Percentiles rank a stretch among this genome's conserved stretches.
These are phyloP conservation scores for Ophiostoma novo-ulmi DNA, from an alignment of 2,329 filamentous ascomycete genomes.

Conservation along the genomic window DNA sequence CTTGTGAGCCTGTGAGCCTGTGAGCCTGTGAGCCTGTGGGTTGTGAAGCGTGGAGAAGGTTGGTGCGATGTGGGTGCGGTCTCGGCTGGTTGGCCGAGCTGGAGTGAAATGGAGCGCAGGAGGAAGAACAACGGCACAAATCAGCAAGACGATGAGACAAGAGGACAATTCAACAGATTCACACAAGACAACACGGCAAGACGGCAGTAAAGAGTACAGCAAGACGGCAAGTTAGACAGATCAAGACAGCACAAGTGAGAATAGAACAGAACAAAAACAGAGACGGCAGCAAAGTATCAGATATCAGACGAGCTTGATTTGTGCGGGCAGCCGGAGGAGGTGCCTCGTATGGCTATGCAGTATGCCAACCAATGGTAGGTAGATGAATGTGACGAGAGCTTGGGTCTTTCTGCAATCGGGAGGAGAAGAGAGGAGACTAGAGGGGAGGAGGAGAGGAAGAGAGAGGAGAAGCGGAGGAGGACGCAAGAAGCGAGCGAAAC, in stretches of 20 bases:
- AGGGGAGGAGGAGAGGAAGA: not conserved
- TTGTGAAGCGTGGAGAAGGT: constrained; percentile 4
- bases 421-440: not conserved
- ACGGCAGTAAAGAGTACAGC: not conserved
- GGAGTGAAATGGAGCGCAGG: not conserved
- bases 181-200: constrained; percentile 4
- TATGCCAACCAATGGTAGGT: not conserved
- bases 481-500: not conserved
- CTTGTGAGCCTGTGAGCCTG: not conserved
- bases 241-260: not conserved
- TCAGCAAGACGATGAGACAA: not conserved
- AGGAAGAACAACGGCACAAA: not conserved
- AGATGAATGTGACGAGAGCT: not conserved
- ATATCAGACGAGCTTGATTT: not conserved
- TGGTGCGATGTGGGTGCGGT: not conserved
- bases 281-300: not conserved
- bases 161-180: not conserved
- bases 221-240: not conserved
- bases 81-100: constrained; percentile 7
- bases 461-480: not conserved
- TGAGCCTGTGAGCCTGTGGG: not conserved
- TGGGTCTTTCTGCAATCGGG: not conserved
- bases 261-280: not conserved
- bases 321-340: constrained; percentile 8
- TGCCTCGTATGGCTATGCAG: constrained; percentile 1